Evolutionary conservation across 345 rosid species (phyloP).

Genomic region (Raphanus sativus): DNA sequence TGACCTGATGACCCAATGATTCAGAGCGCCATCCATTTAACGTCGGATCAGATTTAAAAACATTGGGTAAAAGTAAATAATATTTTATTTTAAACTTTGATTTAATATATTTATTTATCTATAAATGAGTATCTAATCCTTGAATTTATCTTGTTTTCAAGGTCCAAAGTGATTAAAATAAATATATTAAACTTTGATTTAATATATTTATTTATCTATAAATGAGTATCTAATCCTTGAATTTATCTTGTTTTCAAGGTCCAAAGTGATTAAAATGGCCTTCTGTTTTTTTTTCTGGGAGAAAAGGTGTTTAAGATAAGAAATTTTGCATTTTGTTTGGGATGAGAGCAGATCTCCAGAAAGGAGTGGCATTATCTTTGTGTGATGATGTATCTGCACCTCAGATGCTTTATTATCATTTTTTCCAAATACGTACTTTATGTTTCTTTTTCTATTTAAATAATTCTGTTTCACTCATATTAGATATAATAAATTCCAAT

Average conservation of each 20-base stretch:
- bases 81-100: neutral
- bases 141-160: neutral
- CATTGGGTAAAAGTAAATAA: neutral
- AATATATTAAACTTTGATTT: no score
- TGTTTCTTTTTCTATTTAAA: neutral
- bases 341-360: slow-evolving; percentile 40
- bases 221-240: no score
- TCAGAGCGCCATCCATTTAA: no score
- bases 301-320: slow-evolving; percentile 12
- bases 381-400: slow-evolving; percentile 32
- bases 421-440: slow-evolving; percentile 17
- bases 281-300: neutral
- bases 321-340: slow-evolving; percentile 39
- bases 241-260: no score
- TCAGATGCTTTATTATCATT: slow-evolving; percentile 24
- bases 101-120: neutral
- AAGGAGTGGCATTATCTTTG: slow-evolving; percentile 37
- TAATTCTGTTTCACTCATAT: neutral
- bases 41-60: no score
- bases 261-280: no score
- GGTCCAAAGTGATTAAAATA: slow-evolving; percentile 9
- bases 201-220: no score
- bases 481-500: neutral
- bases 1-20: no score
- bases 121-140: neutral